phyloP scores from a whole-genome alignment of 2,329 filamentous ascomycete genomes.

The Bipolaris cookei region DNA sequence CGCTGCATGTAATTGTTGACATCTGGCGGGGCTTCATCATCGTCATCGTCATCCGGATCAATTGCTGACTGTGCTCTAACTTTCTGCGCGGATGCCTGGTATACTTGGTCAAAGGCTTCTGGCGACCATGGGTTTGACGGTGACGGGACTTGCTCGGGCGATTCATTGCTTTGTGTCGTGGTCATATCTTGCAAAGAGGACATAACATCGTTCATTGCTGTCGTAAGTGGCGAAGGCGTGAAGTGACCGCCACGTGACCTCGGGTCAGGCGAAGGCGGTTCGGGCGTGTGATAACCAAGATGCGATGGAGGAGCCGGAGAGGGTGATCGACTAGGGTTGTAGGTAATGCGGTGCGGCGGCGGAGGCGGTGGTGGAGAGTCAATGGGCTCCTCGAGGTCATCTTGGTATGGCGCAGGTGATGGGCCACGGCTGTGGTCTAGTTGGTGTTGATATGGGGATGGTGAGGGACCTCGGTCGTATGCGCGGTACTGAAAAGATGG shows the following conservation, averaged over 20 bases:
- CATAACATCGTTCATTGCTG: slow-evolving; percentile 98
- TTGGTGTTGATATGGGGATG: slow-evolving; percentile 38
- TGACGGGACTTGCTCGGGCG: slow-evolving; percentile 62
- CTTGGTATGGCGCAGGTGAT: slow-evolving; percentile 1
- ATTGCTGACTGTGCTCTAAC: slow-evolving; percentile 71
- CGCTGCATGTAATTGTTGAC: slow-evolving; percentile 86
- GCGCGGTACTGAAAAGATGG: slow-evolving; percentile 46
- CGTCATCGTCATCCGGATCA: slow-evolving; percentile 64
- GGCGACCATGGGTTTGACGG: slow-evolving; percentile 84
- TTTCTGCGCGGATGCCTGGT: slow-evolving; percentile 50
- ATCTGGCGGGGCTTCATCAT: slow-evolving; percentile 68
- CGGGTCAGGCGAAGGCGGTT: slow-evolving; percentile 68
- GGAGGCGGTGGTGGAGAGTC: slow-evolving; percentile 81
- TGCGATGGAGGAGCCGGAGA: slow-evolving; percentile 43
- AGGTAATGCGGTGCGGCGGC: slow-evolving; percentile 72
- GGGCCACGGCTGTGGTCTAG: not conserved
- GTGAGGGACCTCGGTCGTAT: slow-evolving; percentile 51
- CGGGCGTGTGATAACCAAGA: slow-evolving; percentile 64
- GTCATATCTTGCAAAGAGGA: slow-evolving; percentile 90
- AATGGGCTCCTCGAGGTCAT: slow-evolving; percentile 25
- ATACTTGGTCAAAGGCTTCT: slow-evolving; percentile 74
- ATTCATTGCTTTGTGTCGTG: slow-evolving; percentile 59
- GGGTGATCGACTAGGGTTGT: slow-evolving; percentile 53
- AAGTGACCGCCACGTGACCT: slow-evolving; percentile 44
- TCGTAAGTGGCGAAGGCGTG: slow-evolving; percentile 89